Evolutionary conservation across 495 filamentous ascomycete genomes (phyloP).

Genomic region (Penicillium diatomitis): DNA sequence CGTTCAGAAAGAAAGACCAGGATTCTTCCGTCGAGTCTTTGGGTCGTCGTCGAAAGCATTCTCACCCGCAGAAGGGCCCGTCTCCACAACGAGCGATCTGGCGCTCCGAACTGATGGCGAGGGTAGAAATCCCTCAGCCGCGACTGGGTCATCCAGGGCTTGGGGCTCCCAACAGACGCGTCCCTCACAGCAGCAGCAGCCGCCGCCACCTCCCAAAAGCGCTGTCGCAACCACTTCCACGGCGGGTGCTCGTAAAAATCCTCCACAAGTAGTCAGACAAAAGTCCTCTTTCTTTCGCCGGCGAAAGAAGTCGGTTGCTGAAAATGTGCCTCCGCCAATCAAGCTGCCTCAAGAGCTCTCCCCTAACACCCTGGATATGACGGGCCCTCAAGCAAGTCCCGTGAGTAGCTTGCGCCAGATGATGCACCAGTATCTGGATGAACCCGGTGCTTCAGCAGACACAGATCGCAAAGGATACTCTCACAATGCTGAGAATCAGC

Average conservation of each 20-base stretch:
- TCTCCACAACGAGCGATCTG: constrained; percentile 10
- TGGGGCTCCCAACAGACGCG: constrained; percentile 5
- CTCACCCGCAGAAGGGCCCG: constrained; percentile 14
- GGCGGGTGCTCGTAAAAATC: constrained; percentile 29
- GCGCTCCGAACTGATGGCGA: constrained; percentile 23
- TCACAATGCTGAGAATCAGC: constrained; percentile 11
- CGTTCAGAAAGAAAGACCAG: constrained; percentile 56
- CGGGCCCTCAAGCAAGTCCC: constrained; percentile 54
- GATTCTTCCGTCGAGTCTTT: constrained; percentile 92
- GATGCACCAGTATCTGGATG: constrained; percentile 76
- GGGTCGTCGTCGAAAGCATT: constrained; percentile 45
- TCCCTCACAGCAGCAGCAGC: constrained; percentile 6
- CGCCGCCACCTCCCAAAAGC: constrained; percentile 18
- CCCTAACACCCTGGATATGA: constrained; percentile 19
- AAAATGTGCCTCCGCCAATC: constrained; percentile 42
- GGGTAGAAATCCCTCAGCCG: constrained; percentile 13
- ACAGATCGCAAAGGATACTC: constrained; percentile 15
- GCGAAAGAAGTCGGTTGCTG: constrained; percentile 76
- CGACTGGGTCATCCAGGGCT: constrained; percentile 12
- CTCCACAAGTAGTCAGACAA: constrained; percentile 63
- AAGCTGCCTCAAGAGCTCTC: constrained; percentile 30
- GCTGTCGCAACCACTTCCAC: constrained; percentile 23
- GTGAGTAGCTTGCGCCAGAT: constrained; percentile 78
- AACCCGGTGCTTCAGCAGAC: constrained; percentile 11
- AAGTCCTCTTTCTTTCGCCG: constrained; percentile 92